phyloP scores from a whole-genome alignment of 2,329 filamentous ascomycete species.

The Scedosporium boydii region DNA sequence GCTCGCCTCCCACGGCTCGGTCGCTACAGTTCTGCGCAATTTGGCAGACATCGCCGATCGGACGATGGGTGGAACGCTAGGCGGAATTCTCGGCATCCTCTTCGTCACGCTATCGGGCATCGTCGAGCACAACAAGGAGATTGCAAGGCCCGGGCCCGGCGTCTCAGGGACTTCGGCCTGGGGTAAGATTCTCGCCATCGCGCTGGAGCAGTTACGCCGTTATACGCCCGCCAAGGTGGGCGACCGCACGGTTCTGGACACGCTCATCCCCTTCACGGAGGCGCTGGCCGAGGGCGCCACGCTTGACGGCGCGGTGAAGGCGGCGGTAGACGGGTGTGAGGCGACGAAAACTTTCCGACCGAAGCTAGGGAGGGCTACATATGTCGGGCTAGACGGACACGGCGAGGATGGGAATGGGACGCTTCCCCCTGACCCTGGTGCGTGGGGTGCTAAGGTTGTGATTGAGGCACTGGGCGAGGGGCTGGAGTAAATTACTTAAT shows the following conservation, averaged over 20 bases:
- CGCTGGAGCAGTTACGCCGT: slow-evolving; percentile 34
- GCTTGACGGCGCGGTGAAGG: slow-evolving; percentile 47
- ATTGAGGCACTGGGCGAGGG: slow-evolving; percentile 34
- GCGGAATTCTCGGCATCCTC: slow-evolving; percentile 45
- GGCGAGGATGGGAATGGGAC: no score
- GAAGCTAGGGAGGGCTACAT: slow-evolving; percentile 57
- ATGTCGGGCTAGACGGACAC: slow-evolving; percentile 49
- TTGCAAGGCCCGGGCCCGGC: slow-evolving; percentile 20
- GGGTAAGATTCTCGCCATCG: slow-evolving; percentile 30
- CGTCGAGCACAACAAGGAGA: slow-evolving; percentile 13
- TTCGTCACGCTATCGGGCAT: slow-evolving; percentile 36
- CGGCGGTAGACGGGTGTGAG: slow-evolving; percentile 51
- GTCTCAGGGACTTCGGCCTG: slow-evolving; percentile 23
- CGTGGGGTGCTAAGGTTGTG: slow-evolving; percentile 56
- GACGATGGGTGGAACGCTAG: slow-evolving; percentile 44
- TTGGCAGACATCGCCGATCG: slow-evolving; percentile 46
- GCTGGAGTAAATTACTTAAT: no score
- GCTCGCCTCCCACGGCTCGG: slow-evolving; percentile 31
- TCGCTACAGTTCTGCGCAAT: slow-evolving; percentile 35
- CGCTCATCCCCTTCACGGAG: slow-evolving; percentile 43
- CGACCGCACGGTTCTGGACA: slow-evolving; percentile 49
- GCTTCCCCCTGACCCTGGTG: slow-evolving; percentile 58
- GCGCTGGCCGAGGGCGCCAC: slow-evolving; percentile 33
- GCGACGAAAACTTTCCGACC: slow-evolving; percentile 56
- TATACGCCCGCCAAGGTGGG: slow-evolving; percentile 47